phyloP scores from a whole-genome alignment of 306 rosid genomes.

The Canavalia gladiata region DNA sequence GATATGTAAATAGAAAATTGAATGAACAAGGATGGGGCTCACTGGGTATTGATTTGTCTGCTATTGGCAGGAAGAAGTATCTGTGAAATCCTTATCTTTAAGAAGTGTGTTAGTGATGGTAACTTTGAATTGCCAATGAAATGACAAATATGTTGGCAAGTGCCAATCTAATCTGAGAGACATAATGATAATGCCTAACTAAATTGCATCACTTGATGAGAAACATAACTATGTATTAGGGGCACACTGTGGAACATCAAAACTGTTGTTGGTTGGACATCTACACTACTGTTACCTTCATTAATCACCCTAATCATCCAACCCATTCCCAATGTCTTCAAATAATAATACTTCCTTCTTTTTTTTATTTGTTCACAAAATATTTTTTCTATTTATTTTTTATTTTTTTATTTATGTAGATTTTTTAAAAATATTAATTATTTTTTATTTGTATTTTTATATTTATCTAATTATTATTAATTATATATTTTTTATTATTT shows the following conservation, averaged over 20 bases:
- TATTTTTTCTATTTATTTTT: too few relatives aligned
- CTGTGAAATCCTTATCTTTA: slow-evolving; percentile 7
- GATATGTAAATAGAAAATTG: background rate
- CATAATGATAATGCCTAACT: slow-evolving; percentile 40
- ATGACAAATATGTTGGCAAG: slow-evolving; percentile 36
- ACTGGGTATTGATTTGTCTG: background rate
- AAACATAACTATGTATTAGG: slow-evolving; percentile 10
- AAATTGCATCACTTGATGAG: slow-evolving; percentile 31
- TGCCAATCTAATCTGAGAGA: slow-evolving; percentile 37
- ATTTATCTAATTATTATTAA: too few relatives aligned
- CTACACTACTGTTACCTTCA: slow-evolving; percentile 11
- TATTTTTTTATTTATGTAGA: too few relatives aligned
- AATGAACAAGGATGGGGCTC: slow-evolving; percentile 5
- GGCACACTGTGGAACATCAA: slow-evolving; percentile 36
- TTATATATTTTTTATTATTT: too few relatives aligned
- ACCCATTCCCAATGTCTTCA: background rate
- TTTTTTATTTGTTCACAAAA: too few relatives aligned
- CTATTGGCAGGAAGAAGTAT: background rate
- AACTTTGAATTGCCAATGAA: slow-evolving; percentile 44
- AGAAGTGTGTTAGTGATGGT: slow-evolving; percentile 23
- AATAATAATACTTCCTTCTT: too few relatives aligned
- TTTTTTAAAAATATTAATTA: too few relatives aligned
- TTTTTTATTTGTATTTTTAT: too few relatives aligned
- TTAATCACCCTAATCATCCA: background rate
- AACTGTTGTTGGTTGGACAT: slow-evolving; percentile 29